Evolutionary conservation across 371 early-diverging fungal species (phyloP).

Genomic region (Zancudomyces culisetae): DNA sequence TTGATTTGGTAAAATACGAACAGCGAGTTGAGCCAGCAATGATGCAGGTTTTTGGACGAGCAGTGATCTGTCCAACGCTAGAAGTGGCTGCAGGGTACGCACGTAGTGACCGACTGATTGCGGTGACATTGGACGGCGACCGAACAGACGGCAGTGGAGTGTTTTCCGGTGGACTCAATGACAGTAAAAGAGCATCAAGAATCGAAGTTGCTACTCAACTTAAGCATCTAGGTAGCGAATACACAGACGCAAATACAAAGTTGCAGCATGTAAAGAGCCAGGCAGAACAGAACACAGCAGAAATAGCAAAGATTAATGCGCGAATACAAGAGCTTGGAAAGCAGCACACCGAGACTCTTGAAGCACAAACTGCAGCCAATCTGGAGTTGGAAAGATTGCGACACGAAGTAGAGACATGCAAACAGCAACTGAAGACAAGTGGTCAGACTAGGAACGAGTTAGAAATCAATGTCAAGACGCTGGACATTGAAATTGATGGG

Average conservation of each 20-base stretch:
- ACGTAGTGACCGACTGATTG: conserved; percentile 49
- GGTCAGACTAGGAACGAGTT: conserved; percentile 15
- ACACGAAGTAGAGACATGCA: conserved; percentile 10
- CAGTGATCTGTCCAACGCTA: conserved; percentile 72
- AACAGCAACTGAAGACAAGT: conserved; percentile 6
- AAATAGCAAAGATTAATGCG: conserved; percentile 30
- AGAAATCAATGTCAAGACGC: conserved; percentile 8
- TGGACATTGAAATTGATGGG: conserved; percentile 32
- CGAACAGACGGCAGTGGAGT: conserved; percentile 87
- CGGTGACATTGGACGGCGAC: conserved; percentile 85
- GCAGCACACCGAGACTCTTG: conserved; percentile 5
- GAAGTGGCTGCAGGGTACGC: conserved; percentile 68
- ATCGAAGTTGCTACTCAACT: conserved; percentile 34
- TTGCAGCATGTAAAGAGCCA: conserved; percentile 28
- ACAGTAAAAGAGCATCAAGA: conserved; percentile 44
- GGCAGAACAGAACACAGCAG: conserved; percentile 39
- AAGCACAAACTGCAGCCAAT: conserved; percentile 7
- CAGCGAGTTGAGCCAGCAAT: conserved; percentile 44
- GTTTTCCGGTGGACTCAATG: conserved; percentile 80
- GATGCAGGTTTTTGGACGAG: conserved; percentile 77
- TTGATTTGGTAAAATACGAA: conserved; percentile 52
- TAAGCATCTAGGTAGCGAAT: conserved; percentile 3
- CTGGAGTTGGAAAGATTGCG: conserved; percentile 9
- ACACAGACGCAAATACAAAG: conserved; percentile 21
- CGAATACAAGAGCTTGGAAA: conserved; percentile 15